Evolutionary conservation across 495 filamentous ascomycete species (phyloP).

Genomic region (Corynascus novoguineensis): DNA sequence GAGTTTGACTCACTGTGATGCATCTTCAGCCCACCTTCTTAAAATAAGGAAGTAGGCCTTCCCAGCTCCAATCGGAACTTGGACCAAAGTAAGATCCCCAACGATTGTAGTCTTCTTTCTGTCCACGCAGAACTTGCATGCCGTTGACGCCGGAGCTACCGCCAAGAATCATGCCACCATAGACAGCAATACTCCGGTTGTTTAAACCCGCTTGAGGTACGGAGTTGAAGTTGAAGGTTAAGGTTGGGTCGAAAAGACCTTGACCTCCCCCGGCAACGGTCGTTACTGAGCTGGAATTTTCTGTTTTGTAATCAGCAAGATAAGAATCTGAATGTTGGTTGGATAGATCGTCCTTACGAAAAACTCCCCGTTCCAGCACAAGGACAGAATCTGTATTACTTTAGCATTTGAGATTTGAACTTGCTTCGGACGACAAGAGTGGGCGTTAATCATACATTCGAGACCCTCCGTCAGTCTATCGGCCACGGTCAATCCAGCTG

Average conservation of each 20-base stretch:
- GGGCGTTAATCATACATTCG: slow-evolving; percentile 8
- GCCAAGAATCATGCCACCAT: slow-evolving; percentile 37
- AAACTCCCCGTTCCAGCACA: slow-evolving; percentile 18
- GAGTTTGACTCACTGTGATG: background rate
- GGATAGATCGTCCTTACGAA: slow-evolving; percentile 3
- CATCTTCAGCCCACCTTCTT: slow-evolving; percentile 25
- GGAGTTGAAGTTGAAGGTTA: slow-evolving; percentile 35
- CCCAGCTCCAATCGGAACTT: slow-evolving; percentile 38
- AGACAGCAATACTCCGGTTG: slow-evolving; percentile 29
- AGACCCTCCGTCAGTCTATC: slow-evolving; percentile 36
- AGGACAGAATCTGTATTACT: slow-evolving; percentile 17
- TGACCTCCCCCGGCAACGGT: slow-evolving; percentile 11
- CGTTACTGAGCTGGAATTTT: slow-evolving; percentile 16
- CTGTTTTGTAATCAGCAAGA: background rate
- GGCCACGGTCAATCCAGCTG: slow-evolving; percentile 41
- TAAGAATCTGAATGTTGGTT: too few relatives aligned
- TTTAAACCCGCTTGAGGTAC: slow-evolving; percentile 33
- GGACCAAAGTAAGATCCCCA: slow-evolving; percentile 38
- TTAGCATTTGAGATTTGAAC: background rate
- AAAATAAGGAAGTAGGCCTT: slow-evolving; percentile 43
- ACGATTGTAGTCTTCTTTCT: slow-evolving; percentile 40
- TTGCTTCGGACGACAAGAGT: background rate
- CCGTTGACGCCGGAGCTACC: slow-evolving; percentile 47
- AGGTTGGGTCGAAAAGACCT: slow-evolving; percentile 14
- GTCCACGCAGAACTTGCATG: slow-evolving; percentile 40